phyloP scores from a whole-genome alignment of 768 basidiomycete genomes.

The Solioccasus polychromus region DNA sequence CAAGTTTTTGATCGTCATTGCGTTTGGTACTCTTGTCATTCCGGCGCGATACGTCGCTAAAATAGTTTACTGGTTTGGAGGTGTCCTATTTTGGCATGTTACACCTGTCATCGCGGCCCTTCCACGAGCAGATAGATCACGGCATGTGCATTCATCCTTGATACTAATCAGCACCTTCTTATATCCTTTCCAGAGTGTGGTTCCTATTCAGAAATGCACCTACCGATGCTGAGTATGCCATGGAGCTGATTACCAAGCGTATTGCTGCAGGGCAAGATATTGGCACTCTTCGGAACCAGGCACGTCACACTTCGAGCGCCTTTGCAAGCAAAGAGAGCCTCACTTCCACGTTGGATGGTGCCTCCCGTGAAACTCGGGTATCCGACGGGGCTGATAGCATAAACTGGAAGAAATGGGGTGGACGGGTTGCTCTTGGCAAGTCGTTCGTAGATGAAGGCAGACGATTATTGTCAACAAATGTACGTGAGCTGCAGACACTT shows the following conservation, averaged over 20 bases:
- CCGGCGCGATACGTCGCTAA: slow-evolving; percentile 54
- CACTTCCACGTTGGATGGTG: neutral
- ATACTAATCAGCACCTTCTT: neutral
- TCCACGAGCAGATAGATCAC: slow-evolving; percentile 41
- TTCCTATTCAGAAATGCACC: slow-evolving; percentile 51
- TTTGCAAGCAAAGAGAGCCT: slow-evolving; percentile 10
- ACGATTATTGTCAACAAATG: slow-evolving; percentile 37
- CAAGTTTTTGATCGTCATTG: slow-evolving; percentile 36
- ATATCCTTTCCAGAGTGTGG: slow-evolving; percentile 38
- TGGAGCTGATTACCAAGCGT: slow-evolving; percentile 63
- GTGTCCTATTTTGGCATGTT: slow-evolving; percentile 63
- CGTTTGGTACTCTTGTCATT: slow-evolving; percentile 41
- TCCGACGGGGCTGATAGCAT: slow-evolving; percentile 25
- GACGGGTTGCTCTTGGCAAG: slow-evolving; percentile 45
- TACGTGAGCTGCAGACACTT: slow-evolving; percentile 26
- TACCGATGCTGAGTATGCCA: slow-evolving; percentile 68
- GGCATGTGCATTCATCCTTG: slow-evolving; percentile 33
- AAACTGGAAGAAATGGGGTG: slow-evolving; percentile 59
- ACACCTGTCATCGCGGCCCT: slow-evolving; percentile 54
- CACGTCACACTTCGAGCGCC: slow-evolving; percentile 15
- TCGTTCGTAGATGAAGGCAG: slow-evolving; percentile 41
- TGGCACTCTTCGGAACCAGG: slow-evolving; percentile 23
- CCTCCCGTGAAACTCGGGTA: neutral
- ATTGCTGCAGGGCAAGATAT: slow-evolving; percentile 54
- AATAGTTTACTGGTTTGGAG: slow-evolving; percentile 41